These are phyloP conservation scores for Fusarium albidum DNA, from an alignment of 2,329 filamentous ascomycete genomes.

Conservation along the genomic window DNA sequence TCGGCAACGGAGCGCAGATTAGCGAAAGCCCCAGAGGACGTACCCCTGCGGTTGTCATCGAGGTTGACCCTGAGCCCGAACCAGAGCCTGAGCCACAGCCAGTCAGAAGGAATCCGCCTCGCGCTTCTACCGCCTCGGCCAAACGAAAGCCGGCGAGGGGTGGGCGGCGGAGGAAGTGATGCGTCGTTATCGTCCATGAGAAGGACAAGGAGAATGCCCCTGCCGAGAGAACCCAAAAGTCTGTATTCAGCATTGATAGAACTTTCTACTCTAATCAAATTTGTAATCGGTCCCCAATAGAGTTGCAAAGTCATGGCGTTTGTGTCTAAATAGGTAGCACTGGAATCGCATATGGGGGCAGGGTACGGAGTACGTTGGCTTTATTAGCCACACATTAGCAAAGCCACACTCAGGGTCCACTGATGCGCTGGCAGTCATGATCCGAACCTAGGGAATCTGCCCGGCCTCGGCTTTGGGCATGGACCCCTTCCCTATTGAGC, in stretches of 20 bases:
- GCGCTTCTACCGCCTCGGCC: conserved; percentile 46
- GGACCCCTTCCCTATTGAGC: not conserved
- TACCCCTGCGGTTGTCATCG: conserved; percentile 51
- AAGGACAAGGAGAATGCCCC: conserved; percentile 23
- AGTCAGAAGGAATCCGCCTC: conserved; percentile 50
- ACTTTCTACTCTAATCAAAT: conserved; percentile 22
- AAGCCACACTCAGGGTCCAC: conserved; percentile 6
- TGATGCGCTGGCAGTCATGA: conserved; percentile 10
- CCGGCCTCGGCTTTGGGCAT: conserved; percentile 38
- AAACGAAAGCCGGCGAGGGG: conserved; percentile 50
- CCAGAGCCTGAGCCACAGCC: conserved; percentile 41
- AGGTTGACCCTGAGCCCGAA: conserved; percentile 43
- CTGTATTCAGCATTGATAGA: conserved; percentile 23
- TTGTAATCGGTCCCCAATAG: conserved; percentile 9
- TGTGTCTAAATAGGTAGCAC: too few relatives aligned
- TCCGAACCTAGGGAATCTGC: not conserved
- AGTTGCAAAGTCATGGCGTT: not conserved
- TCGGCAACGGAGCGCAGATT: conserved; percentile 47
- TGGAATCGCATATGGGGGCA: too few relatives aligned
- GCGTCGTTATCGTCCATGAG: conserved; percentile 20
- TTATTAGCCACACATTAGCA: conserved; percentile 26
- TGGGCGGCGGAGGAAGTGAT: conserved; percentile 48
- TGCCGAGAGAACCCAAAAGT: conserved; percentile 8
- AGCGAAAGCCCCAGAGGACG: conserved; percentile 40
- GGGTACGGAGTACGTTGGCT: too few relatives aligned